These are phyloP conservation scores for Pisolithus microcarpus DNA, from an alignment of 768 basidiomycete species.

Conservation along the genomic window DNA sequence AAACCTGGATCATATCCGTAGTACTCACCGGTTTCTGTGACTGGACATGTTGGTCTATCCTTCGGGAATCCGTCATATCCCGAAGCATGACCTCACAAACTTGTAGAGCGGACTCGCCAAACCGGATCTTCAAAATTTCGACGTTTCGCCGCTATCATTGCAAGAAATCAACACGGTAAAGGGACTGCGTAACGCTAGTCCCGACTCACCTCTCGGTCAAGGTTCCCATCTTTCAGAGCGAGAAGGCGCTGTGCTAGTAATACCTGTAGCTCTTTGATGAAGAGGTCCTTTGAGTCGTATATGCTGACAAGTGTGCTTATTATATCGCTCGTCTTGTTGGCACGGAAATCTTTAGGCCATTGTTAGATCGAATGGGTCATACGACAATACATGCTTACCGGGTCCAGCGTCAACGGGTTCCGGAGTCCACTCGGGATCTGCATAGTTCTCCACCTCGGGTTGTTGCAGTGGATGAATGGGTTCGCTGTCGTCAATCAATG, in stretches of 20 bases:
- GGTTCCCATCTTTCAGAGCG: constrained; percentile 70
- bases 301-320: constrained; percentile 96
- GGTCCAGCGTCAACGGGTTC: constrained; percentile 96
- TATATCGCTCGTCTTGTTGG: constrained; percentile 87
- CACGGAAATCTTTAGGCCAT: constrained; percentile 65
- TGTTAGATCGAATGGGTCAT: not conserved
- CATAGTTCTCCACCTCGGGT: constrained; percentile 76
- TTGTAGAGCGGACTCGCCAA: constrained; percentile 88
- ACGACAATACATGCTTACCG: constrained; percentile 39
- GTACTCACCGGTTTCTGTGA: constrained; percentile 54
- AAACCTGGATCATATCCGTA: not conserved
- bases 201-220: constrained; percentile 52
- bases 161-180: not conserved
- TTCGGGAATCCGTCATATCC: constrained; percentile 92
- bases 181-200: not conserved
- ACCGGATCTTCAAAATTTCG: constrained; percentile 91
- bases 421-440: constrained; percentile 90
- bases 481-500: constrained; percentile 79
- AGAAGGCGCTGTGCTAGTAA: constrained; percentile 83
- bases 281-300: constrained; percentile 94
- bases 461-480: constrained; percentile 70
- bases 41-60: constrained; percentile 85
- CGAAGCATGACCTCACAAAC: constrained; percentile 98
- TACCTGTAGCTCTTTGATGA: constrained; percentile 92
- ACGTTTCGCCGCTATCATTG: constrained; percentile 72